phyloP scores from a whole-genome alignment of 2,329 filamentous ascomycete species.

The Talaromyces sp. region DNA sequence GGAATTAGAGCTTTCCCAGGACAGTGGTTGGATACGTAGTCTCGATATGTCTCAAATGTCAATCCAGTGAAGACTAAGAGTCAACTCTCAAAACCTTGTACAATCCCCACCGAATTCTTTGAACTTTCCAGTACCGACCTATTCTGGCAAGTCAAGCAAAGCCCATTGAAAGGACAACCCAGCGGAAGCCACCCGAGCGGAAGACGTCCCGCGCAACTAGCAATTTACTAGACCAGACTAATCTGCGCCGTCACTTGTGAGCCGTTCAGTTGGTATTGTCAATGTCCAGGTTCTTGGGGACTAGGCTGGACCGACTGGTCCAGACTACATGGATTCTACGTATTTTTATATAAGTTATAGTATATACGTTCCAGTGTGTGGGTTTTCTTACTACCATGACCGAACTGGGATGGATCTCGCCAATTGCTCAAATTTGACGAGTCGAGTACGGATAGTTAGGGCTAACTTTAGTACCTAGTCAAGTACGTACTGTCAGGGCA shows the following conservation, averaged over 20 bases:
- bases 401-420: neutral
- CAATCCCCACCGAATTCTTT: neutral
- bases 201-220: neutral
- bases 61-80: too few species aligned
- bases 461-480: neutral
- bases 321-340: neutral
- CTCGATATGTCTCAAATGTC: neutral
- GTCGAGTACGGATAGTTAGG: neutral
- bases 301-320: neutral
- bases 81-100: neutral
- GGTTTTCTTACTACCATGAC: neutral
- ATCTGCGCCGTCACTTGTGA: neutral
- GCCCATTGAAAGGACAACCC: neutral
- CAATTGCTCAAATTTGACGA: neutral
- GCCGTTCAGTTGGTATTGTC: conserved; percentile 1
- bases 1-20: neutral
- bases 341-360: too few species aligned
- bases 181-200: neutral
- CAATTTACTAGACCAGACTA: neutral
- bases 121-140: neutral
- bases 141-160: neutral
- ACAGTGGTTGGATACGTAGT: neutral
- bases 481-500: neutral
- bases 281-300: neutral
- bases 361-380: too few species aligned